phyloP scores from a whole-genome alignment of 78 protist species.

The Mantamonas sphyraenae region DNA sequence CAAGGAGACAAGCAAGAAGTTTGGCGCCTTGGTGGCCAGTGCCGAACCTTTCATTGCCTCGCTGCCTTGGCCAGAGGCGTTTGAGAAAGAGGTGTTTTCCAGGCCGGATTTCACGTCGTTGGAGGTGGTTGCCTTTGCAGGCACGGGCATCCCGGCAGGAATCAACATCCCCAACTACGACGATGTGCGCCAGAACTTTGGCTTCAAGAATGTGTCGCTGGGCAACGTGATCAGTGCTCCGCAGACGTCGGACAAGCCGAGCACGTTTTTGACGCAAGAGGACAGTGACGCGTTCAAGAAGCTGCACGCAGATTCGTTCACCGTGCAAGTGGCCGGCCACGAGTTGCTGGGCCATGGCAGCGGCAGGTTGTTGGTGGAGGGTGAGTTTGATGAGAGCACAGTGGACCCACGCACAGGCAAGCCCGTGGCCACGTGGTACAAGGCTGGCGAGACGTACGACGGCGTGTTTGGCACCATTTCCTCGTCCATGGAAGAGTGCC shows the following conservation, averaged over 20 bases:
- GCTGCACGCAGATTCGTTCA: not conserved
- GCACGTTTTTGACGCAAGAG: conserved; percentile 29
- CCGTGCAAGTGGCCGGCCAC: conserved; percentile 43
- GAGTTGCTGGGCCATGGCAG: conserved; percentile 75
- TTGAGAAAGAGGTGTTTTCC: conserved; percentile 57
- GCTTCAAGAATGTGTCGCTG: conserved; percentile 73
- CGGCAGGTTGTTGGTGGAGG: conserved; percentile 41
- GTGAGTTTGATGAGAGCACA: conserved; percentile 28
- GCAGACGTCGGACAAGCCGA: conserved; percentile 20
- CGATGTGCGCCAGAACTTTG: conserved; percentile 52
- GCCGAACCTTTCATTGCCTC: conserved; percentile 35
- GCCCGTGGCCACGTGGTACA: conserved; percentile 36
- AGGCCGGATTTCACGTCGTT: conserved; percentile 73
- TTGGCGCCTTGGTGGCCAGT: conserved; percentile 26
- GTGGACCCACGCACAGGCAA: conserved; percentile 35
- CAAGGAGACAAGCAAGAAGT: conserved; percentile 26
- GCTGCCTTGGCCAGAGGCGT: conserved; percentile 58
- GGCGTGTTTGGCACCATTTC: conserved; percentile 9
- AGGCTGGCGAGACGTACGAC: conserved; percentile 60
- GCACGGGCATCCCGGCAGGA: conserved; percentile 60
- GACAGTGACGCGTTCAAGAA: conserved; percentile 40
- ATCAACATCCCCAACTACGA: conserved; percentile 61
- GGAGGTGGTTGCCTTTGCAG: conserved; percentile 60
- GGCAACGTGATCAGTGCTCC: conserved; percentile 43
- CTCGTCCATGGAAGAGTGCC: conserved; percentile 58